phyloP scores from a whole-genome alignment of 2,329 filamentous ascomycete genomes.

The Aspergillus amoenus region DNA sequence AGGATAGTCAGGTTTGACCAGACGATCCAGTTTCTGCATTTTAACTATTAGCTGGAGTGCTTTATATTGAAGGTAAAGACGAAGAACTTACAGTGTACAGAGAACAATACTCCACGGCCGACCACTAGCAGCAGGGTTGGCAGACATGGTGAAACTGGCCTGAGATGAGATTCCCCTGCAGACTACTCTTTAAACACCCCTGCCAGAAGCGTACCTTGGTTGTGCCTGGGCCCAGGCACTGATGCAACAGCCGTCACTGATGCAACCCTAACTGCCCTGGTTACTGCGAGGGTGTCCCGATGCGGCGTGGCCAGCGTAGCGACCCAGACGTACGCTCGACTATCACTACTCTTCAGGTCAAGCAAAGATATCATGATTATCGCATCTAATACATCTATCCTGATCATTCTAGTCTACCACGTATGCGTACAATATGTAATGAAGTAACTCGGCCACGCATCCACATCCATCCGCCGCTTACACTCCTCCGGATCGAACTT shows the following conservation, averaged over 20 bases:
- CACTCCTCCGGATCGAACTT: slow-evolving; percentile 20
- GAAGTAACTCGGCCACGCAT: slow-evolving; percentile 25
- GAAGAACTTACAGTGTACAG: neutral
- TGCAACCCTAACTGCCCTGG: neutral
- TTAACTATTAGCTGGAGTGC: neutral
- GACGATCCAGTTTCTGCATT: slow-evolving; percentile 19
- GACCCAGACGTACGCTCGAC: neutral
- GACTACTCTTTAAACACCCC: neutral
- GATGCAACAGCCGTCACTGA: neutral
- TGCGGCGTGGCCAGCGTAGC: neutral
- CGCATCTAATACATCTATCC: neutral
- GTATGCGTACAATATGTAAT: slow-evolving; percentile 25
- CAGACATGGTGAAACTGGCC: neutral
- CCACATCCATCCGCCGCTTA: slow-evolving; percentile 19
- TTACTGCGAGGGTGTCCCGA: neutral
- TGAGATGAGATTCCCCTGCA: neutral
- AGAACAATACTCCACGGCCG: slow-evolving; percentile 12
- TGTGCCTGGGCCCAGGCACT: neutral
- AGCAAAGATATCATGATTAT: neutral
- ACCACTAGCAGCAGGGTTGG: neutral
- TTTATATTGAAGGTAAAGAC: neutral
- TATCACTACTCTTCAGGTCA: neutral
- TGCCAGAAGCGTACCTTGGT: neutral
- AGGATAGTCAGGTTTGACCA: slow-evolving; percentile 58
- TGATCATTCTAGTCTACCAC: slow-evolving; percentile 9